Percentiles rank a stretch among this genome's conserved stretches.
Evolutionary conservation across 2,329 filamentous ascomycete species (phyloP).

Genomic region (Cryphonectria naterciae): DNA sequence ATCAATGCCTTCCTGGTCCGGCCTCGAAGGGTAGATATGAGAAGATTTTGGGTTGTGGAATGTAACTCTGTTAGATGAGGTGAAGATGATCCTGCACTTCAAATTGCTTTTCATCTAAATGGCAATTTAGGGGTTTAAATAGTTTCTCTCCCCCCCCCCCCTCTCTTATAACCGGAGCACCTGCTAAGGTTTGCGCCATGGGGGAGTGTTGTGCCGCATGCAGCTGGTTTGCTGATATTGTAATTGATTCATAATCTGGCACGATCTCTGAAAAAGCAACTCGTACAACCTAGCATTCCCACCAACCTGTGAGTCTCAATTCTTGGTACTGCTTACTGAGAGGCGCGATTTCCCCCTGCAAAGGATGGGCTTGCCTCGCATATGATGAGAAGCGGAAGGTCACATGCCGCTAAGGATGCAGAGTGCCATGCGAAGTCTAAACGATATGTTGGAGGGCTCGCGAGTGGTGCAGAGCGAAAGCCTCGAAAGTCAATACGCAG

Average conservation of each 20-base stretch:
- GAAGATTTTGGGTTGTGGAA: not conserved
- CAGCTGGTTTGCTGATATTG: not conserved
- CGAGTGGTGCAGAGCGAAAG: not conserved
- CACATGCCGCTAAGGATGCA: not conserved
- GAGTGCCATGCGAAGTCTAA: not conserved
- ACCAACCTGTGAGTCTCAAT: not conserved
- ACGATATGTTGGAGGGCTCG: not conserved
- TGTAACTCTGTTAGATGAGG: not conserved
- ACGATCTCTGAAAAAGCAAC: not conserved
- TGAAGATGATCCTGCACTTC: not conserved
- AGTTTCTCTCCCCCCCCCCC: not conserved
- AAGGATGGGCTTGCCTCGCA: not conserved
- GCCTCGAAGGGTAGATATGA: not conserved
- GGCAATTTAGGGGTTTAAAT: not conserved
- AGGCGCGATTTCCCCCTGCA: not conserved
- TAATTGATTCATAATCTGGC: slow-evolving; percentile 1
- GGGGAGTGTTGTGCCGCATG: not conserved
- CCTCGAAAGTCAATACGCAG: not conserved
- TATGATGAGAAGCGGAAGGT: slow-evolving; percentile 4
- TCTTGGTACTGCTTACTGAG: not conserved
- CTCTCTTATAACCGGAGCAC: not conserved
- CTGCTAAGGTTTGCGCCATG: not conserved
- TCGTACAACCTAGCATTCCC: not conserved
- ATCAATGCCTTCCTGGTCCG: not conserved
- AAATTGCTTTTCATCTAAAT: not conserved